These are phyloP conservation scores for Pelagophyceae sp. DNA, from an alignment of 352 stramenopile genomes.

Conservation along the genomic window DNA sequence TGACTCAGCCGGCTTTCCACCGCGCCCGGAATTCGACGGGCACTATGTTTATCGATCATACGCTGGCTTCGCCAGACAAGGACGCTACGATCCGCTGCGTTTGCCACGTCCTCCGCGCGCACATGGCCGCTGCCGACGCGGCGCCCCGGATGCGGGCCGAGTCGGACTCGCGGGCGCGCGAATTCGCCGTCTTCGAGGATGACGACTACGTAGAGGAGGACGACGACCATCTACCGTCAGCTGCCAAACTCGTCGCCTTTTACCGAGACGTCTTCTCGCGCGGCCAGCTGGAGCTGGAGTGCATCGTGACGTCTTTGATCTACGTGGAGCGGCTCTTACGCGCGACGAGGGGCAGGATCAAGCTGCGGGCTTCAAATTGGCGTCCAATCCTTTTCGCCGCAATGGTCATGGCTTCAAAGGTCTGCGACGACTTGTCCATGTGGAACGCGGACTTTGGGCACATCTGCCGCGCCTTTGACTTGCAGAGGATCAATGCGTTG, in stretches of 20 bases:
- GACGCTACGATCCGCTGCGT: conserved; percentile 89
- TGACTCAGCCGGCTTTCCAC: neutral
- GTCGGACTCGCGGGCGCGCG: conserved; percentile 12
- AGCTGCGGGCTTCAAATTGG: conserved; percentile 74
- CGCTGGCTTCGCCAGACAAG: conserved; percentile 87
- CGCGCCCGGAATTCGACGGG: conserved; percentile 78
- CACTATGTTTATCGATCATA: conserved; percentile 84
- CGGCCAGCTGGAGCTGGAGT: conserved; percentile 84
- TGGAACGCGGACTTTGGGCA: conserved; percentile 93
- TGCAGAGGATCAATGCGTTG: conserved; percentile 87
- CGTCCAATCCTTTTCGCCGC: conserved; percentile 83
- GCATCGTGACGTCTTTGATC: conserved; percentile 93
- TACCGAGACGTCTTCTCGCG: conserved; percentile 81
- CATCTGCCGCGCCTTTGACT: conserved; percentile 72
- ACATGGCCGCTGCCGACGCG: conserved; percentile 69
- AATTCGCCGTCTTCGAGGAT: conserved; percentile 34
- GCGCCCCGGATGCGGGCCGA: conserved; percentile 44
- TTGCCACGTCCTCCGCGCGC: conserved; percentile 82
- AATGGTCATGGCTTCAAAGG: conserved; percentile 91
- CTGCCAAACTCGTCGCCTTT: conserved; percentile 69
- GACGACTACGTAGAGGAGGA: neutral
- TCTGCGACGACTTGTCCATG: conserved; percentile 95
- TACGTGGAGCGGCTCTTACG: conserved; percentile 93
- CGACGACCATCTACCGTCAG: conserved; percentile 22
- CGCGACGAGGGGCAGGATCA: conserved; percentile 43